These are phyloP conservation scores for Podospora pseudopauciseta DNA, from an alignment of 495 filamentous ascomycete species.

Conservation along the genomic window DNA sequence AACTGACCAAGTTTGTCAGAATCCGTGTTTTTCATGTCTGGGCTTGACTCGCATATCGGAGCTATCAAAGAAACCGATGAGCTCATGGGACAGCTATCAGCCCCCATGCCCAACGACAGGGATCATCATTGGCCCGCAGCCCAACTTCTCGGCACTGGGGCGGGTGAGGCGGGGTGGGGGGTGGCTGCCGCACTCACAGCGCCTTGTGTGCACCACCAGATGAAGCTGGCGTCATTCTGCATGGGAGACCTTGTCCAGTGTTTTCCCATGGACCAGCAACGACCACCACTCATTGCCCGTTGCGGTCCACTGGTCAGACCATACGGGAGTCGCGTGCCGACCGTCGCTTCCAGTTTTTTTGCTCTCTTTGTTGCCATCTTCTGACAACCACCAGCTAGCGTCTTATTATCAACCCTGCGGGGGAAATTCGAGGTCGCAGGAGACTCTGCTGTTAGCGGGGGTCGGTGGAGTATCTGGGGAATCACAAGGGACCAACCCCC, in stretches of 20 bases:
- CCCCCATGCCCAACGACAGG: neutral
- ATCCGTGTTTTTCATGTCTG: neutral
- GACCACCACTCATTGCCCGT: neutral
- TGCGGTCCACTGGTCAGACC: constrained; percentile 1
- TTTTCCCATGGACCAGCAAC: neutral
- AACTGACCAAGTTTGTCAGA: neutral
- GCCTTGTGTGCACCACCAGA: neutral
- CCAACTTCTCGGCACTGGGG: constrained; percentile 3
- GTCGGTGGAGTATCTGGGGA: neutral
- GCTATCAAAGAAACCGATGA: neutral
- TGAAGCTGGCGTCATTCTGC: constrained; percentile 10
- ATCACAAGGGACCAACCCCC: neutral
- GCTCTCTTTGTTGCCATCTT: neutral
- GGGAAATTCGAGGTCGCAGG: neutral
- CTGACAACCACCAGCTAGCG: neutral
- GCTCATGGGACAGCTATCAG: neutral
- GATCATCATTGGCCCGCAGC: neutral
- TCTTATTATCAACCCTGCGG: neutral
- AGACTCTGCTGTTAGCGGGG: neutral
- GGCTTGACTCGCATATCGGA: neutral
- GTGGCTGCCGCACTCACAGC: neutral
- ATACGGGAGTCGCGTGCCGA: constrained; percentile 4
- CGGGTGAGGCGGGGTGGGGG: neutral
- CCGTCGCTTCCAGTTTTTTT: neutral
- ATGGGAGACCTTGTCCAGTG: neutral